phyloP scores from a whole-genome alignment of 371 early-diverging fungal genomes.

The Haplosporangium sp. region DNA sequence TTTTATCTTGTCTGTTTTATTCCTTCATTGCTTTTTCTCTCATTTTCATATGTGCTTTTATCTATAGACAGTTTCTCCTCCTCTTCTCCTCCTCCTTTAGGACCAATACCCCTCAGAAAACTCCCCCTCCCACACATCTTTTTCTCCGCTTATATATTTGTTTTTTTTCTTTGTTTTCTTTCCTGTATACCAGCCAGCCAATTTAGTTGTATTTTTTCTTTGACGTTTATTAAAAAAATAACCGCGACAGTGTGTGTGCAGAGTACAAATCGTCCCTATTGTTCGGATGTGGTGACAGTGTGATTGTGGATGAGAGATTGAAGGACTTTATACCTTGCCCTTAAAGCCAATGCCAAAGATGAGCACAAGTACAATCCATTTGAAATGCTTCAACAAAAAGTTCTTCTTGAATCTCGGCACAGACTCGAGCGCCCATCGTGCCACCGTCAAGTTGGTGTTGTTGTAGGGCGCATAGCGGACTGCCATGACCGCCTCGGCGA shows the following conservation, averaged over 20 bases:
- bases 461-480: conserved; percentile 75
- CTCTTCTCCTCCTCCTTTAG: neutral
- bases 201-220: too few species aligned
- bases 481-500: conserved; percentile 43
- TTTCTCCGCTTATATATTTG: too few species aligned
- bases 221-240: too few species aligned
- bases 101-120: too few species aligned
- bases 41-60: neutral
- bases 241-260: too few species aligned
- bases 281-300: too few species aligned
- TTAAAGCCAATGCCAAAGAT: conserved; percentile 48
- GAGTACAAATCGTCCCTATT: too few species aligned
- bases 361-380: conserved; percentile 45
- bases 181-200: too few species aligned
- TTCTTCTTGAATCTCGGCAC: conserved; percentile 53
- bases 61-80: neutral
- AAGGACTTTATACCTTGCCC: too few species aligned
- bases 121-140: too few species aligned
- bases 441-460: conserved; percentile 49
- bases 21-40: neutral
- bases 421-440: conserved; percentile 55
- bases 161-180: too few species aligned
- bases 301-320: too few species aligned
- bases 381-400: conserved; percentile 31
- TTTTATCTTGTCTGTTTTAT: neutral